Percentiles rank a stretch among this genome's conserved stretches.
Conservation (phyloP, 2,329 filamentous ascomycete species). For the Fonsecaea pedrosoi region DNA sequence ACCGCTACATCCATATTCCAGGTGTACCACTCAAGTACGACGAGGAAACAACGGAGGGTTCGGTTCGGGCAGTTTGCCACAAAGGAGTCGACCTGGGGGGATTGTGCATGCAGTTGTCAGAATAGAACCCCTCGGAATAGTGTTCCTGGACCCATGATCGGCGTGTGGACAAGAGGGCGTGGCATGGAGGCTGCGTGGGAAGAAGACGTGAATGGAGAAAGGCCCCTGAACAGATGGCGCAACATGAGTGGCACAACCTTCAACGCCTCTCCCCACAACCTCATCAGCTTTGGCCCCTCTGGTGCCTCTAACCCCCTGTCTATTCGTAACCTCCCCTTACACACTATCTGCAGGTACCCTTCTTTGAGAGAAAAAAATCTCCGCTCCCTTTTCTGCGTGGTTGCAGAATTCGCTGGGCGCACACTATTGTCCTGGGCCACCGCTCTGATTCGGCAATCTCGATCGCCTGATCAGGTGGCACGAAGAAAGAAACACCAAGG, state of each 20-base stretch:
- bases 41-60: too few species aligned
- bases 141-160: background rate
- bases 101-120: conserved; percentile 2
- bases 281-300: background rate
- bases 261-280: conserved; percentile 9
- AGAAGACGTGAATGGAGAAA: conserved; percentile 9
- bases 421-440: conserved; percentile 20
- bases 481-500: conserved; percentile 9
- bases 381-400: conserved; percentile 29
- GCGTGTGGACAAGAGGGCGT: background rate
- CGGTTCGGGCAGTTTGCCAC: background rate
- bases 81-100: background rate
- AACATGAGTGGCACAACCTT: conserved; percentile 15
- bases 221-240: conserved; percentile 29
- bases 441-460: conserved; percentile 24
- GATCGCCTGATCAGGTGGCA: conserved; percentile 24
- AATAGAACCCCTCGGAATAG: background rate
- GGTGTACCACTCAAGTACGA: background rate
- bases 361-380: background rate
- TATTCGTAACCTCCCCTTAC: conserved; percentile 14
- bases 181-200: background rate
- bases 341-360: conserved; percentile 29
- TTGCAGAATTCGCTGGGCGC: conserved; percentile 24
- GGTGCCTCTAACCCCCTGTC: conserved; percentile 7
- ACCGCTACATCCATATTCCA: conserved; percentile 42